A percentile compares a stretch with the other conserved stretches of the same genome.
These are phyloP conservation scores for Candida berthetii DNA, from an alignment of 805 yeast genomes.

Conservation along the genomic window DNA sequence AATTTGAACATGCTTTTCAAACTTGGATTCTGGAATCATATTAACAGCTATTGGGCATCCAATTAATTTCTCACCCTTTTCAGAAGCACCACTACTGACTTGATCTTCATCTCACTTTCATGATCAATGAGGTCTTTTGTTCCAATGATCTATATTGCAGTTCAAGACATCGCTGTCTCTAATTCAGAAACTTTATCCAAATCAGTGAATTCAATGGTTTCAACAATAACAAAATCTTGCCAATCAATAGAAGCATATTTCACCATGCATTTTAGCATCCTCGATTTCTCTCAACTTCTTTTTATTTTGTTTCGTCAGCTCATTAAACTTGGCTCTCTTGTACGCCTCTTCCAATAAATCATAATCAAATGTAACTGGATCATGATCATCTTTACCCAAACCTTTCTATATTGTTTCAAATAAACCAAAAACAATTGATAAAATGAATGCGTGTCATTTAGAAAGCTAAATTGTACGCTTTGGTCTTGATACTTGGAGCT, in stretches of 20 bases:
- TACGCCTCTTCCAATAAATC: constrained; percentile 40
- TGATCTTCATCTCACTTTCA: constrained; percentile 53
- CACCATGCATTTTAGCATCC: constrained; percentile 31
- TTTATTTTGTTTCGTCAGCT: constrained; percentile 26
- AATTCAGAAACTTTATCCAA: constrained; percentile 50
- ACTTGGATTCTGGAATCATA: constrained; percentile 61
- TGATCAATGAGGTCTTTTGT: constrained; percentile 14
- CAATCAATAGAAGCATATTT: constrained; percentile 79
- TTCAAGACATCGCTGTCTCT: constrained; percentile 47
- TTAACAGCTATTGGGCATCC: constrained; percentile 78
- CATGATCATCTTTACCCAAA: constrained; percentile 8
- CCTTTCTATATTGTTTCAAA: constrained; percentile 47
- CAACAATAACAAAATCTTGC: constrained; percentile 75
- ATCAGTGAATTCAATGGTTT: constrained; percentile 58
- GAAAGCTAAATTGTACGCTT: constrained; percentile 61
- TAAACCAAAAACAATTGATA: constrained; percentile 42
- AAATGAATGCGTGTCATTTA: constrained; percentile 54
- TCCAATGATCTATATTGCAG: constrained; percentile 54
- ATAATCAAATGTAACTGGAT: constrained; percentile 22
- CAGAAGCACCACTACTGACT: constrained; percentile 26
- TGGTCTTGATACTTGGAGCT: constrained; percentile 26
- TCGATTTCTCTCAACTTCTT: constrained; percentile 28
- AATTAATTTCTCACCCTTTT: constrained; percentile 38
- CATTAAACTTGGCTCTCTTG: constrained; percentile 48
- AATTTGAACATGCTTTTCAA: constrained; percentile 64